Percentiles rank a stretch among this genome's conserved stretches.
phyloP scores from a whole-genome alignment of 371 early-diverging fungal species.

The Mortierella sp. region DNA sequence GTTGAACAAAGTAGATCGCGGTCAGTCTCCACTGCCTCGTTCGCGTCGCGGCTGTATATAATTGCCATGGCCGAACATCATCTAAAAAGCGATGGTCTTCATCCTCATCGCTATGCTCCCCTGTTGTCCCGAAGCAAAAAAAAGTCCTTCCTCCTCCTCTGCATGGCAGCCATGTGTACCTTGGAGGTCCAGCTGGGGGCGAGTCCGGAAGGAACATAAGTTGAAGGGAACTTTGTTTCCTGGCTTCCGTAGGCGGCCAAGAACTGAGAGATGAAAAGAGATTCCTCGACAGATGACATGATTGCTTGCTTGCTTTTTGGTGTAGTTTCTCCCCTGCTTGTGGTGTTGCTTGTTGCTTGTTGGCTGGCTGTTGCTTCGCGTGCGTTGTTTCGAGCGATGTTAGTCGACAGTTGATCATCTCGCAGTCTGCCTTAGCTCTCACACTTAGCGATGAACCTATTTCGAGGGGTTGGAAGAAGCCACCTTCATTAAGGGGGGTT shows the following conservation, averaged over 20 bases:
- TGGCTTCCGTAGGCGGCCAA: constrained; percentile 37
- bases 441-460: too few relatives aligned
- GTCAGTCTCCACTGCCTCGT: background rate
- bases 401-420: background rate
- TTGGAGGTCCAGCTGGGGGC: constrained; percentile 55
- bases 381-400: background rate
- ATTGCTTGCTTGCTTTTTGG: background rate
- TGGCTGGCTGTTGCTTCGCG: background rate
- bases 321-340: background rate
- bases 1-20: background rate
- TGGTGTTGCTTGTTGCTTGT: background rate
- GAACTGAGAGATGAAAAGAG: constrained; percentile 54
- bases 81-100: background rate
- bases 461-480: too few relatives aligned
- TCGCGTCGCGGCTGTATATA: background rate
- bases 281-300: constrained; percentile 53
- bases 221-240: constrained; percentile 39
- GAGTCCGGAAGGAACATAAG: constrained; percentile 33
- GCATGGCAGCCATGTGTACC: constrained; percentile 20
- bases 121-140: background rate
- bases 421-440: background rate
- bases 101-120: background rate
- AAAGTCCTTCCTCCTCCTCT: too few relatives aligned
- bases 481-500: too few relatives aligned
- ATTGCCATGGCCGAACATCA: background rate